Base-by-base conservation (phyloP, 805 yeast genomes). In the Lachancea nothofagi region DNA sequence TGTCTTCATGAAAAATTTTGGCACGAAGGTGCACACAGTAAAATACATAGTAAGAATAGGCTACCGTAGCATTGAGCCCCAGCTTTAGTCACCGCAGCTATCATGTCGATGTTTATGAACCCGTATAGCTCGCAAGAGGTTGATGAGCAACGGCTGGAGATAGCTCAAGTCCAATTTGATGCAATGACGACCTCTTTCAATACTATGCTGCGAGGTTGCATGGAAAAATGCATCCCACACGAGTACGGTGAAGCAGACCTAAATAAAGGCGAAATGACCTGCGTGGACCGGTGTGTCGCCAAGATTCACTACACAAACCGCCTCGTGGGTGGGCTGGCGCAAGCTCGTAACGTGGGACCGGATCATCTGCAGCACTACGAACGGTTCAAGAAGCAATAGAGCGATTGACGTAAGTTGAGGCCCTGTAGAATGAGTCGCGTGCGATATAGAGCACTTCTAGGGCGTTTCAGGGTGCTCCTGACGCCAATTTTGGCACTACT, bases 181-280 rank as follows among this genome's bases (percentile, higher is more conserved):
- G 87, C 87, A 2, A 75, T 79, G 72, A 62, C 70, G 33, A 54
- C 69, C 2, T 75, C 83, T 0, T 77, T 73, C 55, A 70, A 71
- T 46, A 66, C 64, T 30, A 70, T 89, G 48, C 66, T 83, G 25
- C 61, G 66, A 25, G 70, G 73, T 3, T 90, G 97, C 60, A 69
- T 72, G 15, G 53, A 61, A 42, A 93, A 93, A 61, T 93, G 98
- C 62, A 72, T 93, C 29, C 80, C 83, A 9, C 57, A 51, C n/a
- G 84, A 81, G 47, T 89, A 83, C 62, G 85, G 86, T 12, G 97
- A 90, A 52, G 71, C 75, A 7, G 97, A 90, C 19, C 66, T 89
- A 40, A 78, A 77, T 47, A 87, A 88, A 53, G 97, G 96, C 26
- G 97, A 89, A 57, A 63, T 70, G 43, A 72, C 76, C 32, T 90